Evolutionary conservation across 345 rosid genomes (phyloP).

Genomic region (Rhodamnia argentea): DNA sequence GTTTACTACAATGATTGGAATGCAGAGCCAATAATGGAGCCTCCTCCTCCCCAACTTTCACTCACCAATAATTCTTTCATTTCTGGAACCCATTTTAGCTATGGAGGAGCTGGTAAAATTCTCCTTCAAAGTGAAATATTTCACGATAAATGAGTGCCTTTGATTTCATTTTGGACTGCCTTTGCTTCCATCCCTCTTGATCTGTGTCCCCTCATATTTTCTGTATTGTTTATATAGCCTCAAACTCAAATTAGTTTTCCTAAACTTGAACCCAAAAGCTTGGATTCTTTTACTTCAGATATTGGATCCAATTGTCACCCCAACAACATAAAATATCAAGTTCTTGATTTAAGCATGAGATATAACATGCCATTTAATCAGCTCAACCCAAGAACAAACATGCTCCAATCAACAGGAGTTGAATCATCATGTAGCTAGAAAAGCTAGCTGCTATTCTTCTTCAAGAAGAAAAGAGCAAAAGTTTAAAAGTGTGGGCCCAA

Average conservation of each 20-base stretch:
- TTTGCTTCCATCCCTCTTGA: background rate
- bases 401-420: background rate
- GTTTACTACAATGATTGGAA: background rate
- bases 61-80: conserved; percentile 2
- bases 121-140: background rate
- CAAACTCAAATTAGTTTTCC: background rate
- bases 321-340: background rate
- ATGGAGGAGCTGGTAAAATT: background rate
- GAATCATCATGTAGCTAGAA: background rate
- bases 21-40: background rate
- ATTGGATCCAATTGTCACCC: background rate
- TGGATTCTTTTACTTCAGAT: background rate
- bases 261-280: background rate
- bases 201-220: background rate
- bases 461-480: background rate
- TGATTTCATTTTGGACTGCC: background rate
- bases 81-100: background rate
- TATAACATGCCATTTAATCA: background rate
- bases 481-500: background rate
- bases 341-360: background rate
- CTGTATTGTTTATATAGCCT: background rate
- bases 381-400: background rate
- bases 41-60: background rate
- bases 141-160: background rate
- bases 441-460: background rate